Evolutionary conservation across 768 basidiomycete species (phyloP).

Genomic region (Tricholoma bakamatsutake): DNA sequence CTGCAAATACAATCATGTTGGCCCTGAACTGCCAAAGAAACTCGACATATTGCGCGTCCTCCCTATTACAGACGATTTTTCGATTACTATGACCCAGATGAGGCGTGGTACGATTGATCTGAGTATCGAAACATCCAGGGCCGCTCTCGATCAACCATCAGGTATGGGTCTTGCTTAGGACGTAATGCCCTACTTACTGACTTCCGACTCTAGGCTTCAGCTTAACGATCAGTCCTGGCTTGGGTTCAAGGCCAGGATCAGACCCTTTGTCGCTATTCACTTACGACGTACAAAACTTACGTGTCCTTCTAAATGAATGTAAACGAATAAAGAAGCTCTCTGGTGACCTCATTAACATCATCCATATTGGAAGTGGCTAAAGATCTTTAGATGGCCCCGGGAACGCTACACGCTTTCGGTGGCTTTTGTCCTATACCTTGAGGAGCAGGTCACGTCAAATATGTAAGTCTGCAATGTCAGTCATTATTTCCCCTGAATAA

Average conservation of each 20-base stretch:
- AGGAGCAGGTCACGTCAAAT: conserved; percentile 2
- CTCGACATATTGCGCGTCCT: conserved; percentile 44
- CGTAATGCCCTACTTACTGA: not conserved
- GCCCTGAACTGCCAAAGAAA: conserved; percentile 21
- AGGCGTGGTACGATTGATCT: conserved; percentile 33
- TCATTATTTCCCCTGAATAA: not conserved
- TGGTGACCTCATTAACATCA: conserved; percentile 25
- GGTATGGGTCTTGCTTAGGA: conserved; percentile 27
- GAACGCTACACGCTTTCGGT: conserved; percentile 31
- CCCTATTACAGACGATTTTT: conserved; percentile 52
- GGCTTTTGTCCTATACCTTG: conserved; percentile 40
- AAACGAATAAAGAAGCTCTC: conserved; percentile 48
- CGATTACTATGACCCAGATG: conserved; percentile 53
- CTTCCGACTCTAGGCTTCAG: conserved; percentile 36
- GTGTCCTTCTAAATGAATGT: conserved; percentile 45
- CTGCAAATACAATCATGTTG: conserved; percentile 31
- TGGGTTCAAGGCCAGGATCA: conserved; percentile 17
- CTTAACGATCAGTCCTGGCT: conserved; percentile 46
- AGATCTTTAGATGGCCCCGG: conserved; percentile 19
- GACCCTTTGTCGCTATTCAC: conserved; percentile 41
- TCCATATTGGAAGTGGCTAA: not conserved
- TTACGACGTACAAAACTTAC: conserved; percentile 41
- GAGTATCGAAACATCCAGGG: conserved; percentile 14
- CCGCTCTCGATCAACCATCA: conserved; percentile 29
- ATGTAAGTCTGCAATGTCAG: not conserved